A percentile compares a stretch with the other conserved stretches of the same genome.
These are phyloP conservation scores for Carex littledalei DNA, from an alignment of 176 grass and related monocot genomes.

Conservation along the genomic window DNA sequence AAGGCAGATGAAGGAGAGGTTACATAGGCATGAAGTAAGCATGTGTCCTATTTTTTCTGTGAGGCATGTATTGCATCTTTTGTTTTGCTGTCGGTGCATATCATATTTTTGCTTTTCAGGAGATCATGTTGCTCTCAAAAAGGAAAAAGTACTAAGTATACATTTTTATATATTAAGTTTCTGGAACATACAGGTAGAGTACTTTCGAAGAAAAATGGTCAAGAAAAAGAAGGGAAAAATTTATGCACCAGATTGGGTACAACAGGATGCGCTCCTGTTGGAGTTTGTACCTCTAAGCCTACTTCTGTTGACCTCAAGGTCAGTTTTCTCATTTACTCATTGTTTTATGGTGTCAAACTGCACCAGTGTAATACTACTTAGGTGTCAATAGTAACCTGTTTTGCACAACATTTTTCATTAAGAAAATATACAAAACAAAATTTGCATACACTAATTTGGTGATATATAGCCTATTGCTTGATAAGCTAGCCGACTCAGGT, in stretches of 20 bases:
- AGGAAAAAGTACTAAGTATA: background rate
- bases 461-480: background rate
- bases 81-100: background rate
- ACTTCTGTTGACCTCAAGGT: slow-evolving; percentile 17
- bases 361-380: background rate
- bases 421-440: background rate
- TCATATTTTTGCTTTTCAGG: background rate
- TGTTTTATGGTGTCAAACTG: background rate
- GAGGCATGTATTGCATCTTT: background rate
- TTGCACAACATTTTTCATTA: background rate
- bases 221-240: slow-evolving; percentile 13
- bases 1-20: background rate
- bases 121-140: background rate
- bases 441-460: background rate
- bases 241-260: background rate
- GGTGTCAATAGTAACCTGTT: background rate
- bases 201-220: slow-evolving; percentile 7
- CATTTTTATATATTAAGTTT: background rate
- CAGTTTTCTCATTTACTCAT: background rate
- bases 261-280: background rate
- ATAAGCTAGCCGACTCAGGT: background rate
- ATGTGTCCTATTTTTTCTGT: background rate
- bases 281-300: background rate
- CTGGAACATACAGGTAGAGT: slow-evolving; percentile 10
- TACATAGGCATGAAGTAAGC: background rate